Evolutionary conservation across 2,329 filamentous ascomycete species (phyloP), one percentile per base, ranked within the genome.

Genomic region (Pseudogymnoascus verrucosus): DNA sequence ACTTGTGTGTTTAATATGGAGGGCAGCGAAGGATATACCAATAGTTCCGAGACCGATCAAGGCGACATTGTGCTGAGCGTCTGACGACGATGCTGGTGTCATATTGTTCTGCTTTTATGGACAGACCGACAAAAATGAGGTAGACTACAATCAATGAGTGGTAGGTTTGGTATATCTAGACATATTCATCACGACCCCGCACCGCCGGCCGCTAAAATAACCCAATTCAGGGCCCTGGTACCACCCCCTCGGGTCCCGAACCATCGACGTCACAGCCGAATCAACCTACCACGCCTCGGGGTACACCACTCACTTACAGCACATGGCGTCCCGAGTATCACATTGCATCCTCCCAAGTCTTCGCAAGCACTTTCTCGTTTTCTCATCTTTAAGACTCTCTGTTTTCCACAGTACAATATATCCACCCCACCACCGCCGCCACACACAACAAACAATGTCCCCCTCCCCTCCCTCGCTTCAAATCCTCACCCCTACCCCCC

Each of bases 11-110:
- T 74, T 71, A 26, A 84, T 74, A 66, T 84, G 81, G 21, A 84
- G 78, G 26, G 82, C 80, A 7, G 79, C 78, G 70, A 84, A 84
- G 21, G 81, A 83, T 51, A 84, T 77, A 36, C 82, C 82, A 47
- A 85, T 85, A 19, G 77, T 77, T n/a, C 77, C 76, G 4, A 75
- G 67, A 4, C 77, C 76, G 57, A 78, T 72, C 19, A 78, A 66
- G 16, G 77, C 71, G 62, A 78, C 16, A 19, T 42, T 19, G 39
- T 42, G 39, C 39, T 42, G 39, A 21, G 39, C 6, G 16, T 19
- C 12, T 12, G 16, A 21, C 7, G 39, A 42, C 3, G 39, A 21
- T 42, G 39, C 6, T 40, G 5, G 16, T 19, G 39, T 6, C 39
- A 42, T 42, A 42, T 42, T 19, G 39, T 10, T 42, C 5, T 42